Conservation (phyloP, 108 stramenopile genomes). For the Nannochloropsis salina region DNA sequence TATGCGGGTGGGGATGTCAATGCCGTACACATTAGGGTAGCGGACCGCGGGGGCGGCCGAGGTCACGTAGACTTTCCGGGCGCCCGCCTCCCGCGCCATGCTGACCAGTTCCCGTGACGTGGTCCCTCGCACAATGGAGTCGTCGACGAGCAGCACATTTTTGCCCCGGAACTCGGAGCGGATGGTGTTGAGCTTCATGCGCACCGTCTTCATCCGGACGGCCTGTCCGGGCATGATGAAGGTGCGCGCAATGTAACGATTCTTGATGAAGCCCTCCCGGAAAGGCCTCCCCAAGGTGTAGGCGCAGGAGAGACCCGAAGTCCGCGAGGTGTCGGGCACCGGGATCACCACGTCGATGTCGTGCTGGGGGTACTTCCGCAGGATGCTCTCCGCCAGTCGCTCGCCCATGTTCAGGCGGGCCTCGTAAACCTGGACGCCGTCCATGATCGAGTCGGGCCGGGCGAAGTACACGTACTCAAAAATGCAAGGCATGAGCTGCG, state of each 20-base stretch:
- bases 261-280: conserved; percentile 98
- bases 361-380: conserved; percentile 79
- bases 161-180: conserved; percentile 52
- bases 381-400: conserved; percentile 76
- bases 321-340: conserved; percentile 93
- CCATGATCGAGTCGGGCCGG: conserved; percentile 95
- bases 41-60: conserved; percentile 96
- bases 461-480: conserved; percentile 99
- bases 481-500: conserved; percentile 75
- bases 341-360: conserved; percentile 96
- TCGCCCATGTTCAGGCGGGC: conserved; percentile 93
- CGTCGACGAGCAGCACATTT: conserved; percentile 91
- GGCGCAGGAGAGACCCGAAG: conserved; percentile 74
- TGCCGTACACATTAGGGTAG: conserved; percentile 96
- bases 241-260: conserved; percentile 96
- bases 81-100: conserved; percentile 98
- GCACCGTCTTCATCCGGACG: conserved; percentile 86
- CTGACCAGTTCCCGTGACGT: conserved; percentile 91
- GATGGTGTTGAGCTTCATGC: conserved; percentile 73
- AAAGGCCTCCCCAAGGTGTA: conserved; percentile 73
- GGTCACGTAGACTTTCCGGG: conserved; percentile 76
- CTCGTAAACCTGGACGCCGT: conserved; percentile 92
- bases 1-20: conserved; percentile 90
- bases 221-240: conserved; percentile 99
- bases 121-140: conserved; percentile 94